Percentiles rank a stretch among this genome's conserved stretches.
phyloP scores from a whole-genome alignment of 768 basidiomycete genomes.

The Tricholoma bakamatsutake region DNA sequence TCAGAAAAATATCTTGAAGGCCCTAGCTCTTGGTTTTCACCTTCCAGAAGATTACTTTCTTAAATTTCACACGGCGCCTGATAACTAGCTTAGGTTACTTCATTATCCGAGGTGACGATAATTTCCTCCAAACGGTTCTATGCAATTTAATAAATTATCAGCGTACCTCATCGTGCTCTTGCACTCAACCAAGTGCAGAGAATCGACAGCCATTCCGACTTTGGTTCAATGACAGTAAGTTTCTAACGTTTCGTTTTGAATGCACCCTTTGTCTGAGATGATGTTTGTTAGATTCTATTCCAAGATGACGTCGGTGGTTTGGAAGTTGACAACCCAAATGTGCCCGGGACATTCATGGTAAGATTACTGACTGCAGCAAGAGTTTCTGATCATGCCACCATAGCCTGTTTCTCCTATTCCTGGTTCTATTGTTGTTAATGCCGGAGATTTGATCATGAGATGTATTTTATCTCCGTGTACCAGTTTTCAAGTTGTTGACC shows the following conservation, averaged over 20 bases:
- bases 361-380: neutral
- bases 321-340: constrained; percentile 51
- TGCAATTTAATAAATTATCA: constrained; percentile 5
- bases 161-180: constrained; percentile 28
- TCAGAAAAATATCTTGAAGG: constrained; percentile 38
- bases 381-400: neutral
- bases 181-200: constrained; percentile 32
- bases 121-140: too few relatives aligned
- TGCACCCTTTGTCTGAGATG: neutral
- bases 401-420: constrained; percentile 38
- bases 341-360: constrained; percentile 36
- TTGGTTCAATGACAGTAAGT: constrained; percentile 45
- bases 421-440: constrained; percentile 45
- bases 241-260: neutral
- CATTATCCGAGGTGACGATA: constrained; percentile 43
- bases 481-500: too few relatives aligned
- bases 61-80: constrained; percentile 32
- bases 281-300: constrained; percentile 33
- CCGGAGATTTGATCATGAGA: constrained; percentile 45
- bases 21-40: constrained; percentile 40
- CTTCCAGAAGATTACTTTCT: constrained; percentile 44
- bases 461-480: constrained; percentile 32
- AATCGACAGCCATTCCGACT: constrained; percentile 51
- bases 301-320: constrained; percentile 59
- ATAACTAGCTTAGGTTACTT: constrained; percentile 49